These are phyloP conservation scores for Hymenoscyphus repandus DNA, from an alignment of 2,329 filamentous ascomycete genomes.

Conservation along the genomic window DNA sequence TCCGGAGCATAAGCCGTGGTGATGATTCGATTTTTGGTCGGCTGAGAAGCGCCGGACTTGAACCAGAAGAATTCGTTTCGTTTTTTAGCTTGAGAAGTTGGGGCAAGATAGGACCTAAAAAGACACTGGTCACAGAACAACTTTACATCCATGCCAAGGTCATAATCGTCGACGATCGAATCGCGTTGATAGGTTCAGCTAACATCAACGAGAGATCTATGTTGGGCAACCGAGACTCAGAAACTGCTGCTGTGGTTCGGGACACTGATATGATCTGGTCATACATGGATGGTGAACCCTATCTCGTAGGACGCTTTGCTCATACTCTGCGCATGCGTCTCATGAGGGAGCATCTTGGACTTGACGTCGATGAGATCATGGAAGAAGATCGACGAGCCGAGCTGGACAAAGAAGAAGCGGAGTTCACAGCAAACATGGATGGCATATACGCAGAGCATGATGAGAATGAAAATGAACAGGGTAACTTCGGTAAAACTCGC, in stretches of 20 bases:
- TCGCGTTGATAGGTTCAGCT: constrained; percentile 90
- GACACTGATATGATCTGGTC: constrained; percentile 92
- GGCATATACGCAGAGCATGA: constrained; percentile 52
- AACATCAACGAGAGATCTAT: constrained; percentile 99
- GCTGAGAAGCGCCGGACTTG: constrained; percentile 71
- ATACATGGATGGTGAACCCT: constrained; percentile 84
- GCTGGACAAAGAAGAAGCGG: constrained; percentile 45
- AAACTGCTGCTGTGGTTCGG: constrained; percentile 82
- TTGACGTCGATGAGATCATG: constrained; percentile 87
- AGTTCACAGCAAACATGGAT: constrained; percentile 55
- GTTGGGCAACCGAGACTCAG: constrained; percentile 86
- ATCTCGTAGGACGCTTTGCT: constrained; percentile 85
- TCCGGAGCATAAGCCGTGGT: constrained; percentile 89
- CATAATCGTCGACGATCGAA: constrained; percentile 90
- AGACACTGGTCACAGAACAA: constrained; percentile 86
- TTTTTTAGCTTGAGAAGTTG: constrained; percentile 92
- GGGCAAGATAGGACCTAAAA: constrained; percentile 81
- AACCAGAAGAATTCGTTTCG: constrained; percentile 90
- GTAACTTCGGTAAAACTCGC: constrained; percentile 12
- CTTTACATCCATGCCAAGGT: constrained; percentile 97
- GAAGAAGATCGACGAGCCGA: constrained; percentile 71
- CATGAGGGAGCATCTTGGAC: constrained; percentile 94
- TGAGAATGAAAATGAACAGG: constrained; percentile 11
- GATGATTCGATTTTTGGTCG: constrained; percentile 88
- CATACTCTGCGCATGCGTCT: constrained; percentile 88